phyloP scores from a whole-genome alignment of 208 protist species.

The Crithidia sp. region DNA sequence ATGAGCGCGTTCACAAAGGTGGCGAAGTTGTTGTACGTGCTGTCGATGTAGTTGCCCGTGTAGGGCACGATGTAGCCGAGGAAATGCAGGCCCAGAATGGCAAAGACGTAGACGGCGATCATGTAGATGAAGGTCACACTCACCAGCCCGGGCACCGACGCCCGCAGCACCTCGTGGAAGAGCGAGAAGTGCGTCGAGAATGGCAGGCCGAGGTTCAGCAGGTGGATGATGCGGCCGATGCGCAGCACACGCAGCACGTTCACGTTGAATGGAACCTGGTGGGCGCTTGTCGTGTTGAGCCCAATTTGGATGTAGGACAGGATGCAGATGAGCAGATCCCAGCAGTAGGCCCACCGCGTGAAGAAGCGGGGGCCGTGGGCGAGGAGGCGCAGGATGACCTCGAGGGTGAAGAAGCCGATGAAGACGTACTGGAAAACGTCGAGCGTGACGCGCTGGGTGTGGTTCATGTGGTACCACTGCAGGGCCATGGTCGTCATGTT shows the following conservation, averaged over 20 bases:
- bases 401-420: slow-evolving; percentile 85
- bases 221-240: slow-evolving; percentile 70
- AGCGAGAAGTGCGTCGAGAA: slow-evolving; percentile 63
- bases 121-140: slow-evolving; percentile 85
- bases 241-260: slow-evolving; percentile 89
- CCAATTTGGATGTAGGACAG: slow-evolving; percentile 86
- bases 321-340: slow-evolving; percentile 78
- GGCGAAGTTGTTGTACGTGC: slow-evolving; percentile 86
- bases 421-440: slow-evolving; percentile 86
- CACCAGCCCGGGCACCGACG: slow-evolving; percentile 70
- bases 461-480: slow-evolving; percentile 80
- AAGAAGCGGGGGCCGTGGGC: slow-evolving; percentile 85
- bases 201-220: slow-evolving; percentile 57
- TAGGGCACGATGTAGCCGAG: slow-evolving; percentile 84
- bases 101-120: slow-evolving; percentile 88
- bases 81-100: slow-evolving; percentile 89
- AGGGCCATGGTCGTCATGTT: slow-evolving; percentile 91
- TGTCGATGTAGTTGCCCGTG: slow-evolving; percentile 67
- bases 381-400: slow-evolving; percentile 77
- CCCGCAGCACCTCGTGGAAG: slow-evolving; percentile 67
- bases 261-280: slow-evolving; percentile 87
- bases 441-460: slow-evolving; percentile 50
- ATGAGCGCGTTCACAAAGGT: slow-evolving; percentile 88
- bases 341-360: slow-evolving; percentile 79
- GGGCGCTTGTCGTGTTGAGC: slow-evolving; percentile 54